Base-by-base conservation (phyloP, 2,329 filamentous ascomycete species). In the Elsinoe australis region DNA sequence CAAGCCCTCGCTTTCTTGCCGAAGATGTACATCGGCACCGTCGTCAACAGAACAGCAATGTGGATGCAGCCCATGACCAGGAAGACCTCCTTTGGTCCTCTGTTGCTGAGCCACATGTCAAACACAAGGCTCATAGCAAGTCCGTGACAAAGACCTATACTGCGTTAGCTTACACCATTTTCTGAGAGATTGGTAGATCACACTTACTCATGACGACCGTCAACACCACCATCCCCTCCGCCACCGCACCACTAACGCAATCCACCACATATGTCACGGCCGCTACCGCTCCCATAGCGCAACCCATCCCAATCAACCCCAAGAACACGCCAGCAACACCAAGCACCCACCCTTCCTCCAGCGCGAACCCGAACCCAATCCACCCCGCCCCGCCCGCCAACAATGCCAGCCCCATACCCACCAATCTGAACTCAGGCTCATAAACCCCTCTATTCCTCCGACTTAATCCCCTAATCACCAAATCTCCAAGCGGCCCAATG, bases 161-260 rank as follows among this genome's bases (percentile, higher is more conserved):
- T 3, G 17, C 4, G 12, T 39, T 48, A 39, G 32, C 12, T 12
- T n/a, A 12, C 21, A 5, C 31, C 4, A 4, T 7, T 15, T 14
- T 3, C 5, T 5, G 2, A 7, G 15, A 5, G 9, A 1, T 8
- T 1, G n/a, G 24, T 7, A 2, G 22, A 28, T 12, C 17, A 9
- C 4, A 39, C 45, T 38, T 39, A 39, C 45, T 19, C 18, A 18
- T 38, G 14, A 48, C 12, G 8, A 48, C 32, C 18, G 31, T 87
- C 71, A 95, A 88, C 15, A 66, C 72, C 63, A 72, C 76, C 51
- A 82, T 69, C 55, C 90, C 86, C 35, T 83, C 80, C 0, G 87
- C 94, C 55, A 94, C 57, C 35, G 87, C 78, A 63, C 89, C 87
- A 64, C 94, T 95, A 4, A 94, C 75, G 62, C 89, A 89, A 56